Evolutionary conservation across 2,329 filamentous ascomycete genomes (phyloP), one percentile per base, ranked within the genome.

Genomic region (Penicillium nordicum): DNA sequence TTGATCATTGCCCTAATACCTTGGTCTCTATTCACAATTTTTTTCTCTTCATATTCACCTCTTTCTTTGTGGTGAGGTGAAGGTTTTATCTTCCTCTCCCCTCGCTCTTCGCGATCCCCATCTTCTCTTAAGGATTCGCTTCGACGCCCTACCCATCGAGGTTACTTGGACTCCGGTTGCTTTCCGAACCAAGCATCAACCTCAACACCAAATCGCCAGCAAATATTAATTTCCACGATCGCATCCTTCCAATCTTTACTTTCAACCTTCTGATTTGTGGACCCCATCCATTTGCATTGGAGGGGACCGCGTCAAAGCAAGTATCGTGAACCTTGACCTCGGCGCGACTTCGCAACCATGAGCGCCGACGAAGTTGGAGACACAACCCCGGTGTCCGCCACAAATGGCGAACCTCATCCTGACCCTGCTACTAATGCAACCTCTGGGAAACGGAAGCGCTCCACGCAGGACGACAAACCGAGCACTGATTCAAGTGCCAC

Each of bases 361-460:
- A 73, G 72, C 65, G 69, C 72, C 60, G 72, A 74, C 64, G 70
- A 74, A 66, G 65, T 64, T 53, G 66, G 65, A 60, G 64, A 68
- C 40, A 61, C 64, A 50, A 63, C 63, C 50, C 63, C 64, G 32
- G 69, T 72, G 55, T 65, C 69, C 41, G 55, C 65, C 52, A 67
- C 68, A 54, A 74, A 76, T 63, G 72, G 73, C 45, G 71, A 73
- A 52, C 61, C 67, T 32, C 63, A 67, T 59, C 62, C 64, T 34
- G 70, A 74, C 47, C 59, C 67, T 11, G 60, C 66, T 51, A 61
- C 62, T 30, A 57, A 66, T 46, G 67, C 72, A 51, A 74, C 73
- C 30, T 69, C 74, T 49, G 73, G 69, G 43, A 77, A 77, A 62
- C 73, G 75, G 68, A 77, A 77, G 68, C 74, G 74, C 59, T 69